A percentile compares a stretch with the other conserved stretches of the same genome.
These are phyloP conservation scores for Apostasia ramifera DNA, from an alignment of 106 monocot species.

Conservation along the genomic window DNA sequence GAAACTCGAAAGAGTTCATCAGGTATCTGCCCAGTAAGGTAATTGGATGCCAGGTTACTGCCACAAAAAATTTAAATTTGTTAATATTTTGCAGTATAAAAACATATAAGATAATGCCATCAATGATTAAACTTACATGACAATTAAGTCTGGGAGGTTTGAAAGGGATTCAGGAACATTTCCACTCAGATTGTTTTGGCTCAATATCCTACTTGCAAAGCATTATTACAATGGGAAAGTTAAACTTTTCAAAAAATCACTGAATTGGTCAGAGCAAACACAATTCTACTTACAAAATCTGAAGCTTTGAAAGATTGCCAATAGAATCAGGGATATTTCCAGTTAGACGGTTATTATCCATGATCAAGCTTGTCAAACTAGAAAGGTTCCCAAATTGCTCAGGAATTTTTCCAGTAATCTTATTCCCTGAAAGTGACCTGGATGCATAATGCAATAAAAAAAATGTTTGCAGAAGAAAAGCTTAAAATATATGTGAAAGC, in stretches of 20 bases:
- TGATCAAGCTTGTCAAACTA: constrained; percentile 66
- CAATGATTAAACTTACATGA: constrained; percentile 59
- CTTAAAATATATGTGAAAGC: too few species aligned
- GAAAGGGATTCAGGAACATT: constrained; percentile 74
- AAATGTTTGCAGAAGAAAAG: not conserved
- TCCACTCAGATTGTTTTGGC: constrained; percentile 86
- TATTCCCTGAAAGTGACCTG: constrained; percentile 76
- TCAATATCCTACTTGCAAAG: constrained; percentile 60
- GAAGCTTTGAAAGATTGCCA: constrained; percentile 85
- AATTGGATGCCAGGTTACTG: constrained; percentile 80
- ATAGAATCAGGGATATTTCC: constrained; percentile 83
- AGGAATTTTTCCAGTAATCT: constrained; percentile 76
- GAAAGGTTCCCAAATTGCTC: constrained; percentile 78
- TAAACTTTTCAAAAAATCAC: not conserved
- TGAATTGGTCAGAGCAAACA: not conserved
- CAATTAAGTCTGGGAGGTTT: constrained; percentile 53
- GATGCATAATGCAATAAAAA: constrained; percentile 17
- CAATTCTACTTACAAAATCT: constrained; percentile 64
- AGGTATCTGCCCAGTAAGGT: constrained; percentile 80
- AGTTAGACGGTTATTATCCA: constrained; percentile 73
- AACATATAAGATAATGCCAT: not conserved
- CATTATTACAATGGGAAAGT: constrained; percentile 3
- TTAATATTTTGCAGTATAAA: not conserved
- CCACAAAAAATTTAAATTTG: constrained; percentile 9
- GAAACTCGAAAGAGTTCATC: constrained; percentile 54